Conservation (phyloP, 768 basidiomycete species). For the Tremella fuciformis region DNA sequence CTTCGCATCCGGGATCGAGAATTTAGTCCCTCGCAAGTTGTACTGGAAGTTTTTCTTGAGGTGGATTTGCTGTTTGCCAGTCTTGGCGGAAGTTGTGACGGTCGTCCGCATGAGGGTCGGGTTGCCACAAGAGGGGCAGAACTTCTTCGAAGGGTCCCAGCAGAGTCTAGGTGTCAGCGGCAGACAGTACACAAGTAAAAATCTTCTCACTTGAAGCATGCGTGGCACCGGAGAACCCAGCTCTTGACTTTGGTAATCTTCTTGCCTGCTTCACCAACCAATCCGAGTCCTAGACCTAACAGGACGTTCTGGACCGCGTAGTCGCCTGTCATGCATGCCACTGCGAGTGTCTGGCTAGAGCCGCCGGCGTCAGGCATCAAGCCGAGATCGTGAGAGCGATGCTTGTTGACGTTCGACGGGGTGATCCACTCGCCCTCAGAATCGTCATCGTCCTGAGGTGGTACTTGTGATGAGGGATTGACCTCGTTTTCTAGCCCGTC, state of each 20-base stretch:
- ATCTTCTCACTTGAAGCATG: constrained; percentile 94
- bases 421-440: constrained; percentile 97
- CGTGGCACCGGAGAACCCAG: constrained; percentile 95
- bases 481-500: constrained; percentile 12
- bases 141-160: constrained; percentile 89
- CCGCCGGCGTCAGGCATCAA: constrained; percentile 61
- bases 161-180: constrained; percentile 65
- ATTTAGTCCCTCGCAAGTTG: constrained; percentile 82
- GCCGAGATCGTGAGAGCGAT: constrained; percentile 83
- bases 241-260: constrained; percentile 85
- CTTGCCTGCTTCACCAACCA: constrained; percentile 87
- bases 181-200: not conserved
- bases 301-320: constrained; percentile 99
- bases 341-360: constrained; percentile 55
- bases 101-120: constrained; percentile 85
- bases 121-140: constrained; percentile 96
- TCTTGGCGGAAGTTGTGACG: constrained; percentile 64
- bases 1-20: constrained; percentile 86
- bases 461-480: constrained; percentile 57
- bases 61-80: constrained; percentile 72
- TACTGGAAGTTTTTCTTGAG: constrained; percentile 96
- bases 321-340: constrained; percentile 96
- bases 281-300: constrained; percentile 85
- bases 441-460: constrained; percentile 53
- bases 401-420: constrained; percentile 73